Percentiles rank a stretch among this genome's conserved stretches.
Evolutionary conservation across 2,329 filamentous ascomycete species (phyloP).

Genomic region (Cytospora leucostoma): DNA sequence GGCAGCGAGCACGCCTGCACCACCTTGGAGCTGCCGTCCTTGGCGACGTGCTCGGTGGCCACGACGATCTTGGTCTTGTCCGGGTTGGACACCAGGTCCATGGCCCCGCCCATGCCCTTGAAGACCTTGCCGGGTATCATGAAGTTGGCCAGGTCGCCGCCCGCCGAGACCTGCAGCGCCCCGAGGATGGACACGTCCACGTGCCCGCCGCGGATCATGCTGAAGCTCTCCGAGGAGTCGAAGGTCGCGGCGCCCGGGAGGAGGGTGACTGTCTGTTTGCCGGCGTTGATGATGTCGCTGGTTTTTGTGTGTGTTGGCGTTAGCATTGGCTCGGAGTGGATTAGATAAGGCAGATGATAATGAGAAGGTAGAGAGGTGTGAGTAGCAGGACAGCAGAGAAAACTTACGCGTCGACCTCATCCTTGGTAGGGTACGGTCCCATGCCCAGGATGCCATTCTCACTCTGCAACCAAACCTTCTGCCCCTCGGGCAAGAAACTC

Average conservation of each 20-base stretch:
- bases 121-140: constrained; percentile 87
- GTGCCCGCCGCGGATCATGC: constrained; percentile 84
- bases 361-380: neutral
- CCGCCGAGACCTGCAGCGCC: constrained; percentile 76
- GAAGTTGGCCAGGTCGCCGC: constrained; percentile 82
- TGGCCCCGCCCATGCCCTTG: constrained; percentile 83
- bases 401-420: constrained; percentile 64
- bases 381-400: neutral
- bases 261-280: constrained; percentile 84
- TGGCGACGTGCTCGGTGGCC: constrained; percentile 69
- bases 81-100: constrained; percentile 73
- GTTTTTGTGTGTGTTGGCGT: neutral
- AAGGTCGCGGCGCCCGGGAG: constrained; percentile 76
- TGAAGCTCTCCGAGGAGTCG: constrained; percentile 79
- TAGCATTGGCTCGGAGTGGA: neutral
- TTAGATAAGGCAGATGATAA: neutral
- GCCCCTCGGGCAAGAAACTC: constrained; percentile 67
- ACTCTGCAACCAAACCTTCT: constrained; percentile 79
- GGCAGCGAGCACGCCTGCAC: constrained; percentile 65
- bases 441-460: constrained; percentile 87
- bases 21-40: constrained; percentile 68
- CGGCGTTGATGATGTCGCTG: constrained; percentile 78
- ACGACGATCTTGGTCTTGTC: constrained; percentile 71
- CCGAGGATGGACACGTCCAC: constrained; percentile 84
- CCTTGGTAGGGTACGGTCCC: constrained; percentile 74